Conservation (phyloP, 306 rosid species). For the Cucumis hystrix region DNA sequence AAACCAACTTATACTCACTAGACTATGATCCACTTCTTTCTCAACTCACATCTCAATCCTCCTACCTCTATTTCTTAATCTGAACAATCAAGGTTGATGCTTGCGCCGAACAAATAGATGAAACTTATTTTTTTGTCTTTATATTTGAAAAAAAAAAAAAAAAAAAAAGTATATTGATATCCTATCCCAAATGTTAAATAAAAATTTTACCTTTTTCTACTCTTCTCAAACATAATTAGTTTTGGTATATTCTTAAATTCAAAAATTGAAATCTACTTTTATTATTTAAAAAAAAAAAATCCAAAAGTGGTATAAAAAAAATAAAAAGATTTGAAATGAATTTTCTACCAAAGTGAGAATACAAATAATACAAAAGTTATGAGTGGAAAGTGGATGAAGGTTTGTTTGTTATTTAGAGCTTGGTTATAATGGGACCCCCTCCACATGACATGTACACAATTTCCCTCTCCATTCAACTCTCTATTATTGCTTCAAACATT, state of each 20-base stretch:
- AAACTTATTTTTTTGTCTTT: too few relatives aligned
- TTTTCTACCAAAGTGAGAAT: neutral
- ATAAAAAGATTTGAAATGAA: too few relatives aligned
- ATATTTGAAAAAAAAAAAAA: too few relatives aligned
- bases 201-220: neutral
- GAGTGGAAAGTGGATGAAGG: neutral
- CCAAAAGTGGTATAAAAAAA: neutral
- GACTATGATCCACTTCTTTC: neutral
- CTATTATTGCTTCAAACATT: neutral
- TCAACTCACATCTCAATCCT: too few relatives aligned
- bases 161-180: neutral
- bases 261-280: too few relatives aligned
- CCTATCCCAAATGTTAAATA: neutral
- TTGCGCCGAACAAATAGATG: too few relatives aligned
- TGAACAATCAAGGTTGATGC: neutral
- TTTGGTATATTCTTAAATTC: too few relatives aligned
- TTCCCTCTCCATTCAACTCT: neutral
- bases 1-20: neutral
- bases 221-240: neutral
- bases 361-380: neutral
- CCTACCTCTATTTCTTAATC: neutral
- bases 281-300: too few relatives aligned
- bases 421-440: neutral
- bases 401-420: neutral
- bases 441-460: neutral